Percentiles rank a stretch among this genome's conserved stretches.
Evolutionary conservation across 768 basidiomycete genomes (phyloP).

Genomic region (Podaxis sp.): DNA sequence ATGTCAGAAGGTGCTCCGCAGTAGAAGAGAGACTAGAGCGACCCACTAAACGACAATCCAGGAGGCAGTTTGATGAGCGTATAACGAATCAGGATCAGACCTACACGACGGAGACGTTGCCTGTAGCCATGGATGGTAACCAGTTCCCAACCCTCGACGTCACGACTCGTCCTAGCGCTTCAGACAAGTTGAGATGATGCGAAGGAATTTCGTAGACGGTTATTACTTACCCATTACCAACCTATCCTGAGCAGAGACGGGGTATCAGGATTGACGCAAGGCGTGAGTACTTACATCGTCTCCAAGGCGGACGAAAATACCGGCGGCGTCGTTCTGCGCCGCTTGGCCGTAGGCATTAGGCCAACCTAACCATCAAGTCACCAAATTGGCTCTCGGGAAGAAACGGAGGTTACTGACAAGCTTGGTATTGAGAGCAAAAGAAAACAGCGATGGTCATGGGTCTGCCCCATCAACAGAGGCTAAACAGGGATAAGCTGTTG

Average conservation of each 20-base stretch:
- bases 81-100: slow-evolving; percentile 45
- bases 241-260: too few species aligned
- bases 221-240: not conserved
- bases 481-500: slow-evolving; percentile 16
- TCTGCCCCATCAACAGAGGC: slow-evolving; percentile 45
- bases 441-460: slow-evolving; percentile 51
- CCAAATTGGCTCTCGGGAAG: not conserved
- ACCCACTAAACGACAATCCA: slow-evolving; percentile 56
- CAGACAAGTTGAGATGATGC: not conserved
- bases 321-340: not conserved
- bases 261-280: not conserved
- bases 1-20: not conserved
- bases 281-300: not conserved
- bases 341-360: not conserved
- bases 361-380: not conserved
- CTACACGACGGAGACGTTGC: slow-evolving; percentile 51
- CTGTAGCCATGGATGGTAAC: slow-evolving; percentile 58
- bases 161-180: not conserved
- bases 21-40: not conserved
- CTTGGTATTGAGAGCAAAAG: slow-evolving; percentile 55
- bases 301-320: not conserved
- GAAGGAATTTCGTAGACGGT: not conserved
- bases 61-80: slow-evolving; percentile 47
- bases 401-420: slow-evolving; percentile 30
- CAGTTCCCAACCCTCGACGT: slow-evolving; percentile 50